Percentiles rank a stretch among this genome's conserved stretches.
phyloP scores from a whole-genome alignment of 148 eudicot species.

The Pharnaceum exiguum region DNA sequence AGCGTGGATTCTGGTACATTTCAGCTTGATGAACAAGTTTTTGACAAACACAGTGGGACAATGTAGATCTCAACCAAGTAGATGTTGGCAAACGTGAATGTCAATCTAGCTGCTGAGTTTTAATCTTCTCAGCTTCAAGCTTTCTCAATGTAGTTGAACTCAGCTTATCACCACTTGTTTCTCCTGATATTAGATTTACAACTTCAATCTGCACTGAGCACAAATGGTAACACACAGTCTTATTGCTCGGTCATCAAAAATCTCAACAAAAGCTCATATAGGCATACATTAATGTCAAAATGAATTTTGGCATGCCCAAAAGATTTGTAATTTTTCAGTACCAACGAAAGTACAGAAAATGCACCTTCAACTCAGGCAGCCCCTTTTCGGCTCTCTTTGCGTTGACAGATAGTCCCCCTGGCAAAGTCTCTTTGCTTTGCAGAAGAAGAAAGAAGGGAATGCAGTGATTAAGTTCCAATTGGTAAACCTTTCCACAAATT shows the following conservation, averaged over 20 bases:
- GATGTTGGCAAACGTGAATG: too few relatives aligned
- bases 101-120: constrained; percentile 16
- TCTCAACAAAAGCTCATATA: too few relatives aligned
- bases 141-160: constrained; percentile 82
- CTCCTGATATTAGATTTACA: constrained; percentile 72
- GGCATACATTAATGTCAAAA: too few relatives aligned
- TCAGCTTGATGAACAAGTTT: too few relatives aligned
- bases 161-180: constrained; percentile 62
- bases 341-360: too few relatives aligned
- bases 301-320: too few relatives aligned
- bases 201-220: constrained; percentile 98
- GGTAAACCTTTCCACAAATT: not conserved
- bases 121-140: constrained; percentile 73
- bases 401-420: constrained; percentile 79
- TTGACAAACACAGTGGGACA: too few relatives aligned
- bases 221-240: not conserved
- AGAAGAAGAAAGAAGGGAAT: constrained; percentile 12
- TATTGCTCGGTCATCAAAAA: too few relatives aligned
- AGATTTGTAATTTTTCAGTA: too few relatives aligned
- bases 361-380: constrained; percentile 69
- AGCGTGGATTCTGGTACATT: too few relatives aligned
- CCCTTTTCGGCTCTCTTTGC: constrained; percentile 72
- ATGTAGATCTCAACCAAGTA: too few relatives aligned
- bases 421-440: constrained; percentile 82
- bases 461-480: not conserved